Evolutionary conservation across 305 asterid species (phyloP).

Genomic region (Solanum hybrid): DNA sequence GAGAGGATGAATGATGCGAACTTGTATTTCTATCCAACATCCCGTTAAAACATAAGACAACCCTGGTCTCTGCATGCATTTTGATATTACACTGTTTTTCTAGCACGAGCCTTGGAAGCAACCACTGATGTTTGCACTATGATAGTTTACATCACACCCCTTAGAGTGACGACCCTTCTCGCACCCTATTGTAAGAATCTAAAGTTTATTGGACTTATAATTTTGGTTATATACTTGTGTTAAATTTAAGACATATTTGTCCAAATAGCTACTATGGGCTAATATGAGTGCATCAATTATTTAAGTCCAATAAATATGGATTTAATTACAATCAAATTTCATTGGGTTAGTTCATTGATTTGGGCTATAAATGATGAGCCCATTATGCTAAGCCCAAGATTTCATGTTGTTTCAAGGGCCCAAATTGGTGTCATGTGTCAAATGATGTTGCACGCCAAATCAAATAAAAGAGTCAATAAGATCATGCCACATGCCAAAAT

Average conservation of each 20-base stretch:
- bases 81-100: not conserved
- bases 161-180: not conserved
- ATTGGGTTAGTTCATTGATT: not conserved
- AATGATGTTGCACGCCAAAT: not conserved
- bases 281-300: not conserved
- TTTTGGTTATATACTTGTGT: not conserved
- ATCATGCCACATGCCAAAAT: not conserved
- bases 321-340: not conserved
- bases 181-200: not conserved
- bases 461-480: not conserved
- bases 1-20: not conserved
- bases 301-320: not conserved
- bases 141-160: not conserved
- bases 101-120: not conserved
- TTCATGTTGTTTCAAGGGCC: not conserved
- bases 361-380: not conserved
- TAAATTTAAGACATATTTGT: not conserved
- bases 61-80: not conserved
- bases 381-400: not conserved
- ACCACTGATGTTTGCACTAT: not conserved
- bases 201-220: not conserved
- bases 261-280: not conserved
- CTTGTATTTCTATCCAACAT: not conserved
- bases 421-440: not conserved
- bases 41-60: not conserved